phyloP scores from a whole-genome alignment of 768 basidiomycete genomes.

The Mycena pura region DNA sequence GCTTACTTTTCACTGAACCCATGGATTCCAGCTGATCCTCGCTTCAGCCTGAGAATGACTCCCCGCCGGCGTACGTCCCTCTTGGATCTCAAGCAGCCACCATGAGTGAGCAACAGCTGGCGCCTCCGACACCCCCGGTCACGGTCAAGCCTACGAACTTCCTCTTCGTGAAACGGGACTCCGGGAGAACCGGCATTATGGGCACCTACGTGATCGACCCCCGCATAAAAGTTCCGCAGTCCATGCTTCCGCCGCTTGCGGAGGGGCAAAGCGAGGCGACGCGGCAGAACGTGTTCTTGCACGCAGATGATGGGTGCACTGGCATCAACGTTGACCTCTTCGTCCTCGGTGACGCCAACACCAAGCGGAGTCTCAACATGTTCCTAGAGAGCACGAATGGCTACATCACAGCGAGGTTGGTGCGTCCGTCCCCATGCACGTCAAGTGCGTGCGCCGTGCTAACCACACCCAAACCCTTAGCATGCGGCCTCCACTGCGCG shows the following conservation, averaged over 20 bases:
- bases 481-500: background rate
- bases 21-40: background rate
- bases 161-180: background rate
- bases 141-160: background rate
- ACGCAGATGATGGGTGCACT: background rate
- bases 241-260: background rate
- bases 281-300: background rate
- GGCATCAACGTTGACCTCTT: background rate
- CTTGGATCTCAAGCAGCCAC: background rate
- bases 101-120: background rate
- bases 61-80: background rate
- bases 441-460: background rate
- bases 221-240: background rate
- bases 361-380: background rate
- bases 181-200: background rate
- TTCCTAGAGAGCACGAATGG: background rate
- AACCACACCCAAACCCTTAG: background rate
- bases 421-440: background rate
- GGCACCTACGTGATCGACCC: background rate
- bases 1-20: background rate
- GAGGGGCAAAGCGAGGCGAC: background rate
- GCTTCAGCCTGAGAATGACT: background rate
- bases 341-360: background rate
- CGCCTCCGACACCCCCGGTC: background rate
- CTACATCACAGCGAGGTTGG: background rate